These are phyloP conservation scores for Takakia lepidozioides DNA, from an alignment of 225 moss, liverwort and hornwort genomes.

Conservation along the genomic window DNA sequence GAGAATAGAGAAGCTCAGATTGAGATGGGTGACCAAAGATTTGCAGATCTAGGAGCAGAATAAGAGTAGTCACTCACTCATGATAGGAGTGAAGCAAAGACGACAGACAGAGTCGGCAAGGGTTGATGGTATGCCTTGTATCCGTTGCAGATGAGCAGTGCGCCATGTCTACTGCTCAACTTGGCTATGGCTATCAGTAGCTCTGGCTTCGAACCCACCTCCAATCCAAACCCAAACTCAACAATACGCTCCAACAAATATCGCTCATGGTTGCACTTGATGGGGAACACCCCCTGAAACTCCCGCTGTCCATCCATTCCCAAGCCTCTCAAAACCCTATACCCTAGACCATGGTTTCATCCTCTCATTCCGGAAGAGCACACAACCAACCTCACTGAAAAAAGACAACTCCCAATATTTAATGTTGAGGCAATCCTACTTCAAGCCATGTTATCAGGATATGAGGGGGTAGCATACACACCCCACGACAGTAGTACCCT, in stretches of 20 bases:
- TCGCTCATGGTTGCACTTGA: constrained; percentile 85
- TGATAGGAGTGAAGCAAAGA: constrained; percentile 19
- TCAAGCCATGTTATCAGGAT: not conserved
- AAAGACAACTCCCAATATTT: too few species aligned
- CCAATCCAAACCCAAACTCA: constrained; percentile 66
- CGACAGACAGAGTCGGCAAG: constrained; percentile 8
- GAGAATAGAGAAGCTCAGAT: too few species aligned
- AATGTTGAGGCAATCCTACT: not conserved
- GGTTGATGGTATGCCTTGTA: constrained; percentile 61
- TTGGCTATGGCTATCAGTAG: constrained; percentile 69
- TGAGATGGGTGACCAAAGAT: too few species aligned
- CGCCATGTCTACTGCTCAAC: constrained; percentile 49
- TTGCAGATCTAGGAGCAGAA: too few species aligned
- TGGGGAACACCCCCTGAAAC: constrained; percentile 81
- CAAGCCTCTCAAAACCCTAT: too few species aligned
- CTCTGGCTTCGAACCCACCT: constrained; percentile 84
- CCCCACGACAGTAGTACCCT: too few species aligned
- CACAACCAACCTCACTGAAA: too few species aligned
- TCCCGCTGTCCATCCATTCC: constrained; percentile 60
- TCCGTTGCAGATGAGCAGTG: constrained; percentile 89
- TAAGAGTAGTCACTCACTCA: too few species aligned
- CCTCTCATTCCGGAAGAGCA: too few species aligned
- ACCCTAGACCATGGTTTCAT: constrained; percentile 1
- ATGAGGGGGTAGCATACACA: too few species aligned
- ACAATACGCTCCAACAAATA: constrained; percentile 67